These are phyloP conservation scores for Monilinia polystroma DNA, from an alignment of 2,329 filamentous ascomycete species.

Conservation along the genomic window DNA sequence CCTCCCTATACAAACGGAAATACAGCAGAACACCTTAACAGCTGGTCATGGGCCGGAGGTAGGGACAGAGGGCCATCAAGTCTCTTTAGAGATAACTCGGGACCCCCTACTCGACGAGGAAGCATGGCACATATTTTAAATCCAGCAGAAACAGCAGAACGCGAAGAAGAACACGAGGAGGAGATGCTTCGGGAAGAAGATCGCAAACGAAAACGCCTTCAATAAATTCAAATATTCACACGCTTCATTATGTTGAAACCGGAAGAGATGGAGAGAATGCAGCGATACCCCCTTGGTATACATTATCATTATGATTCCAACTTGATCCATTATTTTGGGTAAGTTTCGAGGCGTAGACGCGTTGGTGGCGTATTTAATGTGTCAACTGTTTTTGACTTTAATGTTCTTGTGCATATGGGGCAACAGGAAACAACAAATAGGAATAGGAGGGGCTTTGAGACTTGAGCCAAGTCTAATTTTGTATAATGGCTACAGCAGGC, in stretches of 20 bases:
- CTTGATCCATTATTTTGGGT: not conserved
- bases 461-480: slow-evolving; percentile 8
- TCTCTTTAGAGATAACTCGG: slow-evolving; percentile 47
- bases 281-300: not conserved
- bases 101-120: slow-evolving; percentile 63
- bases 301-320: not conserved
- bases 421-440: not conserved
- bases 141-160: slow-evolving; percentile 65
- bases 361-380: not conserved
- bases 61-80: slow-evolving; percentile 36
- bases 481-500: slow-evolving; percentile 9
- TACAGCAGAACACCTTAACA: slow-evolving; percentile 37
- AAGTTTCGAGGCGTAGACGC: not conserved
- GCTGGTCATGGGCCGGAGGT: slow-evolving; percentile 39
- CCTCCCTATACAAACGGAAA: slow-evolving; percentile 38
- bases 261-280: not conserved
- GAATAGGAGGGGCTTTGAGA: not conserved
- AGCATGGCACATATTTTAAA: slow-evolving; percentile 74
- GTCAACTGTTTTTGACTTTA: not conserved
- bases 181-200: slow-evolving; percentile 55
- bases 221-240: not conserved
- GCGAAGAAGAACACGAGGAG: slow-evolving; percentile 64
- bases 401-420: not conserved
- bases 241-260: not conserved
- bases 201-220: slow-evolving; percentile 60